phyloP scores from a whole-genome alignment of 169 alveolate genomes.

The Eimeria necatrix region DNA sequence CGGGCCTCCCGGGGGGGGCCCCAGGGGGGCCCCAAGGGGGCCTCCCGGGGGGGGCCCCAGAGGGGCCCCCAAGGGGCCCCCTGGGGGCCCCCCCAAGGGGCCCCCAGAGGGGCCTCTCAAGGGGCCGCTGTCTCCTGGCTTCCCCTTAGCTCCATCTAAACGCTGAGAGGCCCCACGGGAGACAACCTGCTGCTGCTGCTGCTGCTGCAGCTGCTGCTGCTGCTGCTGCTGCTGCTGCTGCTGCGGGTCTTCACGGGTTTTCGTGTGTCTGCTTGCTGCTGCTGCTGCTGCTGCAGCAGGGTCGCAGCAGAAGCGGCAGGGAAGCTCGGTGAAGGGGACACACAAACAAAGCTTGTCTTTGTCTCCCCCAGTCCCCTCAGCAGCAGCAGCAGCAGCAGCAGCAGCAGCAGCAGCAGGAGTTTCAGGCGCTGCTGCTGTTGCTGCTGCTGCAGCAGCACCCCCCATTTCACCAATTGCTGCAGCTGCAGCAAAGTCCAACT shows the following conservation, averaged over 20 bases:
- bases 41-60: too few species aligned
- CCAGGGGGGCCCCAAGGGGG: not conserved
- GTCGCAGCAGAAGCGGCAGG: not conserved
- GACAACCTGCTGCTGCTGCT: not conserved
- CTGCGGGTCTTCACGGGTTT: not conserved
- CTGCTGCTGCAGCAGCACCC: not conserved
- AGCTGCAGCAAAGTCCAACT: too few species aligned
- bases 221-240: constrained; percentile 27
- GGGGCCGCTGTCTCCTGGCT: not conserved
- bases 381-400: not conserved
- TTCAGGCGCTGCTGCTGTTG: constrained; percentile 18
- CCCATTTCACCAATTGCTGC: too few species aligned
- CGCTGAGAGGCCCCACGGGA: constrained; percentile 1
- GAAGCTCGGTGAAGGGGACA: constrained; percentile 2
- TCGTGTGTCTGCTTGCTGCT: not conserved
- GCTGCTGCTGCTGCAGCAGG: constrained; percentile 37
- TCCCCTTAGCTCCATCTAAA: constrained; percentile 25
- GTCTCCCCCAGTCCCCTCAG: not conserved
- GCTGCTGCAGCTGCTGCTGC: constrained; percentile 36
- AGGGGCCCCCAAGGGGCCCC: too few species aligned
- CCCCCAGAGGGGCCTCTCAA: too few species aligned
- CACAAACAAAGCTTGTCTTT: not conserved
- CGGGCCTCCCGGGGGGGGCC: too few species aligned
- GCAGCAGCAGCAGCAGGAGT: constrained; percentile 8
- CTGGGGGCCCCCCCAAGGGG: too few species aligned